These are phyloP conservation scores for Malassezia caprae DNA, from an alignment of 1,284 basidiomycete species.

Conservation along the genomic window DNA sequence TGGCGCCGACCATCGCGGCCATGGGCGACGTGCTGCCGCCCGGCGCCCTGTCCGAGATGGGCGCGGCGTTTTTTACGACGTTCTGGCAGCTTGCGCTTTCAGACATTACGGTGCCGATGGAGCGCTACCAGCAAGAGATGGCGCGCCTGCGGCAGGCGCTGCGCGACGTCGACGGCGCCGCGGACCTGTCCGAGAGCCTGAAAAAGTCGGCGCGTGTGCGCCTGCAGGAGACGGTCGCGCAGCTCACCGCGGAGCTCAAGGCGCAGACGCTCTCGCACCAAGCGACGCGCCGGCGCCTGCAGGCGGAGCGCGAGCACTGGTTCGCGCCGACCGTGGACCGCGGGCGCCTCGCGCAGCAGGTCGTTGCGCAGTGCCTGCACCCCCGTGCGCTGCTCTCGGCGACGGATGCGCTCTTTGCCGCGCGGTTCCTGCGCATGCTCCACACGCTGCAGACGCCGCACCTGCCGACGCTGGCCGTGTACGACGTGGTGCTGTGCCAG, in stretches of 20 bases:
- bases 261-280: constrained; percentile 63
- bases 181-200: constrained; percentile 19
- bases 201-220: constrained; percentile 34
- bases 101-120: constrained; percentile 43
- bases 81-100: constrained; percentile 45
- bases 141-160: constrained; percentile 27
- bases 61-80: constrained; percentile 40
- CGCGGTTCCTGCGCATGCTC: constrained; percentile 75
- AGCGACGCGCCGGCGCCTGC: constrained; percentile 65
- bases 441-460: constrained; percentile 75
- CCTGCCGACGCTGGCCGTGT: constrained; percentile 76
- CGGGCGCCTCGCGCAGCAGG: constrained; percentile 34
- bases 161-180: constrained; percentile 21
- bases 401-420: constrained; percentile 89
- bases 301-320: constrained; percentile 76
- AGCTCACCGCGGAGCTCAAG: constrained; percentile 57
- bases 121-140: constrained; percentile 45
- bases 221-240: constrained; percentile 32
- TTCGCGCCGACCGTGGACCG: constrained; percentile 52
- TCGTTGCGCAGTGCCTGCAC: constrained; percentile 83
- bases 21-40: constrained; percentile 28
- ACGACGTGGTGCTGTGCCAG: constrained; percentile 59
- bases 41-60: constrained; percentile 21
- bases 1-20: constrained; percentile 27
- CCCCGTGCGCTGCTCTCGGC: constrained; percentile 84